These are phyloP conservation scores for Clathrospora elynae DNA, from an alignment of 2,329 filamentous ascomycete species.

Conservation along the genomic window DNA sequence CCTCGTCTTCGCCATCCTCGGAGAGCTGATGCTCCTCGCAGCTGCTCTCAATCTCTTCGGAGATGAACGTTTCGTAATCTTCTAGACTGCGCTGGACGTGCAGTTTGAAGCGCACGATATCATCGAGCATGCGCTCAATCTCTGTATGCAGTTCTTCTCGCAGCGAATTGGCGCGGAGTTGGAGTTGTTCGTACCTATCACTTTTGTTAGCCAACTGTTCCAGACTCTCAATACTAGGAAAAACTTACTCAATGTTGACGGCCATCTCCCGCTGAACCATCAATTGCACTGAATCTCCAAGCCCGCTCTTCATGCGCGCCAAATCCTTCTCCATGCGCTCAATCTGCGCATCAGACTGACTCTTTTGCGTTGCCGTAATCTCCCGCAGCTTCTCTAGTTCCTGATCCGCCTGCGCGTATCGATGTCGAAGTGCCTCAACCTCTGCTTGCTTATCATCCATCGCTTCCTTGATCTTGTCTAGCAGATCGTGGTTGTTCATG, in stretches of 20 bases:
- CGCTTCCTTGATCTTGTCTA: conserved; percentile 93
- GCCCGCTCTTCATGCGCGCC: conserved; percentile 83
- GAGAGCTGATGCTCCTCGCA: conserved; percentile 54
- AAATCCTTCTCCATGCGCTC: conserved; percentile 99
- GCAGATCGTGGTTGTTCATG: conserved; percentile 90
- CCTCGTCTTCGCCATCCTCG: conserved; percentile 37
- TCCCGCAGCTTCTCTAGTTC: conserved; percentile 95
- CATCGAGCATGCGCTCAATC: conserved; percentile 93
- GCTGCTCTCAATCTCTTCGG: conserved; percentile 80
- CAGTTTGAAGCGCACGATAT: conserved; percentile 98
- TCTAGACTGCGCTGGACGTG: conserved; percentile 92
- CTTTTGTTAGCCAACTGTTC: conserved; percentile 7
- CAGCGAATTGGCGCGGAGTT: conserved; percentile 78
- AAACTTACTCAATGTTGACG: conserved; percentile 85
- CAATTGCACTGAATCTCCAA: conserved; percentile 85
- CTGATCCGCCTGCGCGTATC: conserved; percentile 84
- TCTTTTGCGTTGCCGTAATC: conserved; percentile 81
- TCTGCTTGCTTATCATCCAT: conserved; percentile 95
- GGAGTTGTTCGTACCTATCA: conserved; percentile 85
- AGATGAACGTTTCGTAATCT: conserved; percentile 91
- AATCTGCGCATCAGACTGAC: conserved; percentile 88
- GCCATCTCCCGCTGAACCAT: conserved; percentile 97
- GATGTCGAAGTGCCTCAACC: conserved; percentile 88
- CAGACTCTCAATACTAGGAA: not conserved
- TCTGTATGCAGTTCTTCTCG: conserved; percentile 98